Percentiles rank a stretch among this genome's conserved stretches.
Conservation (phyloP, 2,329 filamentous ascomycete species). For the Curvularia sp. region DNA sequence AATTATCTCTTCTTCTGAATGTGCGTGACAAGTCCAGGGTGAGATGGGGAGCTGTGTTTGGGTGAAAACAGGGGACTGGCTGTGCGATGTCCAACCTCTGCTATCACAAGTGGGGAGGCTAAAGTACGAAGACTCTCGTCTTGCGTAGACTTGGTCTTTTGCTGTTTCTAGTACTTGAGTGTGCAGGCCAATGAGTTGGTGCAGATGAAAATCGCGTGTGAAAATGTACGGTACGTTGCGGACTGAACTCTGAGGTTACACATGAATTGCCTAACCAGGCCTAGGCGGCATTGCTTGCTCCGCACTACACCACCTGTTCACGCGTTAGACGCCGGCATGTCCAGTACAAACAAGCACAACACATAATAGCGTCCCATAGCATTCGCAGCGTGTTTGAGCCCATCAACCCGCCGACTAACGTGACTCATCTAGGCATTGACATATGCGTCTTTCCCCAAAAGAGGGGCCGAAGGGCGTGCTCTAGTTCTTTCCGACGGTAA, state of each 20-base stretch:
- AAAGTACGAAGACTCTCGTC: too few species aligned
- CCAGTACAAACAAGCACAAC: neutral
- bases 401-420: neutral
- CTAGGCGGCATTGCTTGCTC: neutral
- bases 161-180: neutral
- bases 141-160: neutral
- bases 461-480: slow-evolving; percentile 4
- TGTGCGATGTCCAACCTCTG: too few species aligned
- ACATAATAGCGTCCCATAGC: neutral
- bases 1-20: neutral
- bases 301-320: neutral
- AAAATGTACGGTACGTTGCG: too few species aligned
- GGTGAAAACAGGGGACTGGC: too few species aligned
- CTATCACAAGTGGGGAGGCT: too few species aligned
- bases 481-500: slow-evolving; percentile 4
- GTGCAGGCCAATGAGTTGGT: neutral
- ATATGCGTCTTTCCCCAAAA: neutral
- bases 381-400: neutral
- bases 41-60: too few species aligned
- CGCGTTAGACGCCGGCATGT: neutral
- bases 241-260: neutral
- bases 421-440: neutral
- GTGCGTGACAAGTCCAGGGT: too few species aligned
- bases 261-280: neutral
- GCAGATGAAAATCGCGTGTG: neutral